These are phyloP conservation scores for Neostapfia colusana DNA, from an alignment of 176 grass and related monocot genomes.

Conservation along the genomic window DNA sequence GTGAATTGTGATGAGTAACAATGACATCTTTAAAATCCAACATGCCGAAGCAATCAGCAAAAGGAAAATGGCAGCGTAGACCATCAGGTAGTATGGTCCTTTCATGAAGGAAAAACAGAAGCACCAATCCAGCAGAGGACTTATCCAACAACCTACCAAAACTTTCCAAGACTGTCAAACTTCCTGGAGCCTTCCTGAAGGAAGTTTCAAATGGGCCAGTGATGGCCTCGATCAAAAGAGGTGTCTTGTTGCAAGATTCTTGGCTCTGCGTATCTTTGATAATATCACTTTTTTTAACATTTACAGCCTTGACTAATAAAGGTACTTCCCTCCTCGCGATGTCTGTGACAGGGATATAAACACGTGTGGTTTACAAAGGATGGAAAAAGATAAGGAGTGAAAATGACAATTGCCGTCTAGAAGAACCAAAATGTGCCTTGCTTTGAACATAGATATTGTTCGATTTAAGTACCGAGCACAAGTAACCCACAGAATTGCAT, in stretches of 20 bases:
- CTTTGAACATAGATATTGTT: neutral
- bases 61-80: constrained; percentile 20
- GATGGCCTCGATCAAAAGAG: neutral
- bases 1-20: neutral
- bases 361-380: constrained; percentile 34
- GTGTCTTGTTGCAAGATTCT: constrained; percentile 9
- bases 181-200: constrained; percentile 40
- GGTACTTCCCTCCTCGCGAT: neutral
- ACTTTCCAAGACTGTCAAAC: constrained; percentile 30
- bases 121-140: neutral
- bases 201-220: neutral
- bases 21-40: neutral
- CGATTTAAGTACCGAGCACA: neutral
- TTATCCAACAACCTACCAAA: neutral
- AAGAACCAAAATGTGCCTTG: neutral
- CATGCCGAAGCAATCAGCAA: neutral
- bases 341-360: neutral
- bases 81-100: constrained; percentile 31
- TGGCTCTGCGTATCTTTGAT: neutral
- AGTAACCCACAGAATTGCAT: neutral
- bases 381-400: constrained; percentile 29
- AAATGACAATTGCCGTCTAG: neutral
- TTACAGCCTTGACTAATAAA: neutral
- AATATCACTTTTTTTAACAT: constrained; percentile 8
- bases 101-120: constrained; percentile 28